phyloP scores from a whole-genome alignment of 495 filamentous ascomycete species.

The Gamarada debralockiae region DNA sequence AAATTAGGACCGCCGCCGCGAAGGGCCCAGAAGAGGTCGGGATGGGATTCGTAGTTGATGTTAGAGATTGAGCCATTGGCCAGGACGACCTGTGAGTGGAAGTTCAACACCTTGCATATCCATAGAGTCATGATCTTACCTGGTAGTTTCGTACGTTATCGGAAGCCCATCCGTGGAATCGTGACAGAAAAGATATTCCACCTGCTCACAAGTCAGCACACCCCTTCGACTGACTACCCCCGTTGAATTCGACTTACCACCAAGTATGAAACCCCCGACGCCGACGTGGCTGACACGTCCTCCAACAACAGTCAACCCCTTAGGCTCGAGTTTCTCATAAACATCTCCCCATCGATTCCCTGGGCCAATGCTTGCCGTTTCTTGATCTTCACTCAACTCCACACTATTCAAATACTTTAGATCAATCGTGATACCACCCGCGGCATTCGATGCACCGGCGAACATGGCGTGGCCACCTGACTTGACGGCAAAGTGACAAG shows the following conservation, averaged over 20 bases:
- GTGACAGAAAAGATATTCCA: constrained; percentile 35
- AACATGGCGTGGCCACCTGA: constrained; percentile 28
- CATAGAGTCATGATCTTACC: constrained; percentile 22
- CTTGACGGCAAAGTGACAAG: constrained; percentile 28
- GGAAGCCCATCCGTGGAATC: constrained; percentile 15
- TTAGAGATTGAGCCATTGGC: constrained; percentile 42
- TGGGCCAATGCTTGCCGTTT: constrained; percentile 29
- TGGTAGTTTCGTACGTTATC: constrained; percentile 7
- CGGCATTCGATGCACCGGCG: constrained; percentile 27
- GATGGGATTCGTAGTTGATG: constrained; percentile 35
- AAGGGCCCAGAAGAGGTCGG: constrained; percentile 47
- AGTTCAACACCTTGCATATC: constrained; percentile 24
- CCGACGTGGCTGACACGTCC: constrained; percentile 49
- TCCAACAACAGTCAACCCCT: constrained; percentile 42
- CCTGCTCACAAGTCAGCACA: constrained; percentile 15
- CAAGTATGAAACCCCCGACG: constrained; percentile 51
- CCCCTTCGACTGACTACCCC: constrained; percentile 33
- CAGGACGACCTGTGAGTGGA: constrained; percentile 44
- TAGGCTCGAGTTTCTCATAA: constrained; percentile 36
- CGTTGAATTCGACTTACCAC: constrained; percentile 37
- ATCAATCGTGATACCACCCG: constrained; percentile 31
- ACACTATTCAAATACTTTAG: constrained; percentile 27
- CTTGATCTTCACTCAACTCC: constrained; percentile 20
- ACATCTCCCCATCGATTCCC: constrained; percentile 44
- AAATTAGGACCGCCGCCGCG: constrained; percentile 44